phyloP scores from a whole-genome alignment of 2,329 filamentous ascomycete genomes.

The Paraphoma sp. region DNA sequence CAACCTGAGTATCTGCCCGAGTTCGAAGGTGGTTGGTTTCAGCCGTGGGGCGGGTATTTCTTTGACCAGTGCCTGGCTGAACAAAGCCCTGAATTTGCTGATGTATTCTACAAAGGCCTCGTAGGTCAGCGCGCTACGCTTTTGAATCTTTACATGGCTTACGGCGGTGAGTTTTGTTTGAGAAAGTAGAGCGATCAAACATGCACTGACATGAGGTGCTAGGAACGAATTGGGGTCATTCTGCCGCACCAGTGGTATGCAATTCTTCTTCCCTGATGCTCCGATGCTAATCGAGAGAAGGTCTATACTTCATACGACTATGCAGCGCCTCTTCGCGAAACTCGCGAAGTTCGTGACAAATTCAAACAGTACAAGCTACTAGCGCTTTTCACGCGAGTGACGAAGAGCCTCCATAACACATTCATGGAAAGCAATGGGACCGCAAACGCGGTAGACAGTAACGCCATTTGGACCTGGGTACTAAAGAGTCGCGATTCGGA shows the following conservation, averaged over 20 bases:
- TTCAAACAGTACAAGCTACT: constrained; percentile 63
- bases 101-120: constrained; percentile 65
- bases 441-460: constrained; percentile 50
- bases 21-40: constrained; percentile 62
- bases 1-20: constrained; percentile 62
- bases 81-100: constrained; percentile 56
- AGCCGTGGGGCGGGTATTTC: constrained; percentile 61
- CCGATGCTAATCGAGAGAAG: background rate
- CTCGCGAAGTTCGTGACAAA: constrained; percentile 60
- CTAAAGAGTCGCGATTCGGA: constrained; percentile 59
- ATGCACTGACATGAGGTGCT: background rate
- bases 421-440: constrained; percentile 64
- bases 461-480: constrained; percentile 58
- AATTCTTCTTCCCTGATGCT: background rate
- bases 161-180: constrained; percentile 51
- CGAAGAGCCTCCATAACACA: constrained; percentile 58
- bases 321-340: constrained; percentile 60
- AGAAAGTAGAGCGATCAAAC: background rate
- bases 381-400: constrained; percentile 61
- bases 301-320: constrained; percentile 59
- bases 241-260: constrained; percentile 42
- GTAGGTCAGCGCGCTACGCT: constrained; percentile 59
- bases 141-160: constrained; percentile 60
- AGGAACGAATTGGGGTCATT: constrained; percentile 61
- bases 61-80: constrained; percentile 59